A percentile compares a stretch with the other conserved stretches of the same genome.
Conservation (phyloP, 1,139 yeast species). For the Pichia sp. region DNA sequence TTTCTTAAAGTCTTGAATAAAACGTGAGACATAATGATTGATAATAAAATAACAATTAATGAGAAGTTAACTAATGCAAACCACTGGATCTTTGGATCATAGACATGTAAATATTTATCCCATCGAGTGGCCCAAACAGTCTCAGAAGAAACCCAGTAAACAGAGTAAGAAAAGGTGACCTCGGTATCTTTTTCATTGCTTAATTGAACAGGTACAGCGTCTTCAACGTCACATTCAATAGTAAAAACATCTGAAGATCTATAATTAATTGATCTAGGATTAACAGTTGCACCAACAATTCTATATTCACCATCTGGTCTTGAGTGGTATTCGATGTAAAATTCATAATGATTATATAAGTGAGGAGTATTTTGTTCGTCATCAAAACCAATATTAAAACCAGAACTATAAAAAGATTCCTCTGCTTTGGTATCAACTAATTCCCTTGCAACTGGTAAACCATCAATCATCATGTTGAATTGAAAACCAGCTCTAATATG, state of each 20-base stretch:
- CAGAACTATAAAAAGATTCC: conserved; percentile 63
- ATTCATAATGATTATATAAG: conserved; percentile 75
- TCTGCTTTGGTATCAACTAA: conserved; percentile 53
- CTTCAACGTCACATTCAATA: conserved; percentile 34
- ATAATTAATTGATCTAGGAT: conserved; percentile 55
- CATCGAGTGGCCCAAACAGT: conserved; percentile 98
- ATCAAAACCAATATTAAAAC: conserved; percentile 70
- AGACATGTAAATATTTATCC: conserved; percentile 92
- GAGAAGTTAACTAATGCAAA: conserved; percentile 83
- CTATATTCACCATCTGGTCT: conserved; percentile 65
- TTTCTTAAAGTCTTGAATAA: conserved; percentile 73
- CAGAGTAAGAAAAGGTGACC: conserved; percentile 58
- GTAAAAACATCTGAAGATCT: conserved; percentile 35
- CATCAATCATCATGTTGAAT: conserved; percentile 92
- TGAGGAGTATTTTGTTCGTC: conserved; percentile 43
- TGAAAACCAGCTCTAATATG: conserved; percentile 76
- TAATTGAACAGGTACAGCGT: conserved; percentile 38
- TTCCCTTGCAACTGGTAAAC: conserved; percentile 79
- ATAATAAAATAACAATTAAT: conserved; percentile 68
- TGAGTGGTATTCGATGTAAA: conserved; percentile 74
- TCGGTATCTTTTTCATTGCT: conserved; percentile 35
- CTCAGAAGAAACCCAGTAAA: conserved; percentile 56
- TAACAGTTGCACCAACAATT: conserved; percentile 84
- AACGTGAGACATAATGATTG: conserved; percentile 74
- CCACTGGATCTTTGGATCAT: conserved; percentile 94